These are phyloP conservation scores for Salmacisia buchloeana DNA, from an alignment of 1,284 basidiomycete genomes.

Conservation along the genomic window DNA sequence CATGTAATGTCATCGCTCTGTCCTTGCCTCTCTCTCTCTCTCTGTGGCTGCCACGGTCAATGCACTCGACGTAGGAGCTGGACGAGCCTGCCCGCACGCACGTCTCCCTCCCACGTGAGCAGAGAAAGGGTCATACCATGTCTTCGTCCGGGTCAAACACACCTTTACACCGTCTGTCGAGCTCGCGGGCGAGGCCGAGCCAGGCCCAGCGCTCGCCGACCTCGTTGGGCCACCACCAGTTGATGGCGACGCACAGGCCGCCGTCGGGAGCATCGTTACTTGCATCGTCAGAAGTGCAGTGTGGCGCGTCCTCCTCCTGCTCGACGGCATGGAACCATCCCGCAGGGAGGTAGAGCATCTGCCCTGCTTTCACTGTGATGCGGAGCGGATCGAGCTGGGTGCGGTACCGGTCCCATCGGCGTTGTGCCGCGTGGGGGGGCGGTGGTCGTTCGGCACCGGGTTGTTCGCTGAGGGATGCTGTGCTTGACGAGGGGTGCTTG, in stretches of 20 bases:
- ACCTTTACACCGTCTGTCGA: neutral
- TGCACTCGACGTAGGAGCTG: no score
- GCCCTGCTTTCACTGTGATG: conserved; percentile 33
- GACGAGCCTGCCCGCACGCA: no score
- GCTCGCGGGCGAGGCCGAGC: neutral
- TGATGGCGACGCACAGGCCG: conserved; percentile 35
- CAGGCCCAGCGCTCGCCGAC: conserved; percentile 10
- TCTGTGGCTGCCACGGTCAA: no score
- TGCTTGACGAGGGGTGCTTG: no score
- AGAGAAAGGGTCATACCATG: neutral
- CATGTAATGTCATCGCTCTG: no score
- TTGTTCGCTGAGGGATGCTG: no score
- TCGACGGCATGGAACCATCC: conserved; percentile 42
- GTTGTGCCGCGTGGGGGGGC: conserved; percentile 17
- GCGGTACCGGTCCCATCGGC: conserved; percentile 16
- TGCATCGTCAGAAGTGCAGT: no score
- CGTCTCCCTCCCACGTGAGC: no score
- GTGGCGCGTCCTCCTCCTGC: conserved; percentile 28
- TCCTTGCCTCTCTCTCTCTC: no score
- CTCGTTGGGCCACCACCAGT: conserved; percentile 43
- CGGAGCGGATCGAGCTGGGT: conserved; percentile 23
- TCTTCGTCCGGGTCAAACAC: conserved; percentile 5
- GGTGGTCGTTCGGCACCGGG: neutral
- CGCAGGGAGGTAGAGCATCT: conserved; percentile 40
- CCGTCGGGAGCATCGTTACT: no score